These are phyloP conservation scores for Liriodendron chinense DNA, from an alignment of 164 flowering plant genomes.

Conservation along the genomic window DNA sequence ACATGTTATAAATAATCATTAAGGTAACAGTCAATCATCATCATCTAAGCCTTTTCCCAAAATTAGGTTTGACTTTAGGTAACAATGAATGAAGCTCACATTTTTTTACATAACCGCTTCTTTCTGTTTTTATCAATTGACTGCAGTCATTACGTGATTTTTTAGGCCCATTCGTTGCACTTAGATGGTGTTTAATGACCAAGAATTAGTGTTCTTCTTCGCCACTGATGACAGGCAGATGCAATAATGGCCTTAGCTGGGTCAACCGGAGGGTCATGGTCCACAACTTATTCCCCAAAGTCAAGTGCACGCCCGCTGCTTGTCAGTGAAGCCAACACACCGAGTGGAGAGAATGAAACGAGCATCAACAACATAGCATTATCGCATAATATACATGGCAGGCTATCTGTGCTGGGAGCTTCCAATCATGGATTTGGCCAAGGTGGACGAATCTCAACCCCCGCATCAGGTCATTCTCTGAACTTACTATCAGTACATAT, in stretches of 20 bases:
- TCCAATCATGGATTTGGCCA: slow-evolving; percentile 38
- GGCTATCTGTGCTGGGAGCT: slow-evolving; percentile 29
- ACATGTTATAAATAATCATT: too few species aligned
- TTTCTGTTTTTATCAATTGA: too few species aligned
- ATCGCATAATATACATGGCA: slow-evolving; percentile 38
- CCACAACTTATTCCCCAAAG: slow-evolving; percentile 61
- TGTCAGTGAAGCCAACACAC: slow-evolving; percentile 29
- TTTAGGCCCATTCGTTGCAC: neutral
- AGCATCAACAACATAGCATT: slow-evolving; percentile 18
- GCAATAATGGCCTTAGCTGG: slow-evolving; percentile 94
- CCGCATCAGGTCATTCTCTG: slow-evolving; percentile 22
- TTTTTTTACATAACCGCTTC: neutral
- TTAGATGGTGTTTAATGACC: neutral
- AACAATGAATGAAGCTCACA: neutral
- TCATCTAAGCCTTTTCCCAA: too few species aligned
- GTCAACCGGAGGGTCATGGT: slow-evolving; percentile 94
- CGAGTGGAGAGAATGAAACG: slow-evolving; percentile 37
- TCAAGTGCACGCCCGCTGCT: slow-evolving; percentile 25
- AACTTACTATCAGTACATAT: slow-evolving; percentile 10
- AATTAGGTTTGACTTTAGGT: neutral
- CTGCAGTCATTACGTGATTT: neutral
- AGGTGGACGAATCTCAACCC: slow-evolving; percentile 25
- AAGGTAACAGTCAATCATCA: too few species aligned
- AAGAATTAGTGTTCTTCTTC: neutral
- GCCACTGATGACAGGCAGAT: slow-evolving; percentile 64